phyloP scores from a whole-genome alignment of 257 asterid species.

The Agastache rugosa region DNA sequence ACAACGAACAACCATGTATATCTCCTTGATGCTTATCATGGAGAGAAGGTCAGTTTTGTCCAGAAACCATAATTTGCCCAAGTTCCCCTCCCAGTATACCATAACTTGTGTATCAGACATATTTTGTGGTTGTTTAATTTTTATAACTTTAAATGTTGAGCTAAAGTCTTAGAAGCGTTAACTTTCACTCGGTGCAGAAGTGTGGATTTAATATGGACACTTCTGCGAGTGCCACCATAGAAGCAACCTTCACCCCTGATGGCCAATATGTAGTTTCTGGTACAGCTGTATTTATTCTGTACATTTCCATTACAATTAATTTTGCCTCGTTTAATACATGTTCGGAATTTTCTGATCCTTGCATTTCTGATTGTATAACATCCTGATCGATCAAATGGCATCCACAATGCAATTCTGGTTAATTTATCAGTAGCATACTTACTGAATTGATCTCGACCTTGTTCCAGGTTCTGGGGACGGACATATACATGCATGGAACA shows the following conservation, averaged over 20 bases:
- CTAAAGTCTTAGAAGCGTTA: conserved; percentile 1
- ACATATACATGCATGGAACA: conserved; percentile 82
- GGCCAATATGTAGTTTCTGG: conserved; percentile 94
- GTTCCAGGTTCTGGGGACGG: conserved; percentile 95
- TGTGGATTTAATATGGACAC: conserved; percentile 85
- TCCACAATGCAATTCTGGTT: neutral
- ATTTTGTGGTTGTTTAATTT: neutral
- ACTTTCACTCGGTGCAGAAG: conserved; percentile 54
- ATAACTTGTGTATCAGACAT: conserved; percentile 12
- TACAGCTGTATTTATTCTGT: conserved; percentile 34
- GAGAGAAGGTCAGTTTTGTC: conserved; percentile 79
- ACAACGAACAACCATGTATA: conserved; percentile 84
- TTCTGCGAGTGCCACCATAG: conserved; percentile 64
- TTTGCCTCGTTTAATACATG: neutral
- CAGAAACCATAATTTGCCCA: conserved; percentile 10
- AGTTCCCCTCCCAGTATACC: neutral
- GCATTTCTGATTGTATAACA: neutral
- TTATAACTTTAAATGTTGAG: conserved; percentile 2
- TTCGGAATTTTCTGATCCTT: neutral
- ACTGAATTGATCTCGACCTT: conserved; percentile 13
- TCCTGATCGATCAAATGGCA: neutral
- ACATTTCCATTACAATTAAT: neutral
- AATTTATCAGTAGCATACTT: conserved; percentile 2
- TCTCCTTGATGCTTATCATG: conserved; percentile 90
- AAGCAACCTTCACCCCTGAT: conserved; percentile 95